Evolutionary conservation across 2,329 filamentous ascomycete genomes (phyloP), one percentile per base, ranked within the genome.

Genomic region (Fusarium chaquense): DNA sequence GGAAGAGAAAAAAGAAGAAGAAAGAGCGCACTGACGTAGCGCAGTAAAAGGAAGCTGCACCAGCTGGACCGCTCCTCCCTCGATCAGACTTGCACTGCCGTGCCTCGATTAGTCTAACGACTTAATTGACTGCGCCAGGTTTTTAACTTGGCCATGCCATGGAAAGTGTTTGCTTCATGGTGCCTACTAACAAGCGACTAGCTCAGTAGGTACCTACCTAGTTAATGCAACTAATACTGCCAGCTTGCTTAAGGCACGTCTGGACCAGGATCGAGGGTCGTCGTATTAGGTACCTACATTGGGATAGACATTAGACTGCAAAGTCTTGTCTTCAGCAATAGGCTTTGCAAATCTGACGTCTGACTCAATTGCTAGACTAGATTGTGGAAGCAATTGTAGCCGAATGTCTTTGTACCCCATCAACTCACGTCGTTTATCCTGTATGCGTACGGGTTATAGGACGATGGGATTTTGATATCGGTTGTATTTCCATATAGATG

Each of bases 11-110:
- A 36, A 30, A 32, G 24, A 20, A 38, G 53, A 49, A 41, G 38
- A 33, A 60, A 38, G 43, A 49, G 61, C 47, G 43, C 54, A 65
- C 62, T 61, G 62, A 66, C 62, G 62, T 65, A 66, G 35, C 47
- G 41, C 16, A 38, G 49, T 46, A 26, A 16, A 30, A 46, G 41
- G 47, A 60, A 60, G 54, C 15, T 65, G 44, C 24, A 43, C 30
- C 20, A 35, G 22, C 63, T 54, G 45, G 20, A 51, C 28, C n/a
- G 33, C 33, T 41, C 59, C 59, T 65, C 64, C 56, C 56, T 69
- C 59, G 49, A 54, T 36, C 58, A 40, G 50, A 35, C 57, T 57
- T 33, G 52, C 46, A 62, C 33, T 30, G 40, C 33, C 57, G 45
- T 45, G 44, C 38, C 32, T 45, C 22, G 45, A 65, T 64, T 65